Evolutionary conservation across 768 basidiomycete genomes (phyloP).

Genomic region (Coprinellus aureogranulatus): DNA sequence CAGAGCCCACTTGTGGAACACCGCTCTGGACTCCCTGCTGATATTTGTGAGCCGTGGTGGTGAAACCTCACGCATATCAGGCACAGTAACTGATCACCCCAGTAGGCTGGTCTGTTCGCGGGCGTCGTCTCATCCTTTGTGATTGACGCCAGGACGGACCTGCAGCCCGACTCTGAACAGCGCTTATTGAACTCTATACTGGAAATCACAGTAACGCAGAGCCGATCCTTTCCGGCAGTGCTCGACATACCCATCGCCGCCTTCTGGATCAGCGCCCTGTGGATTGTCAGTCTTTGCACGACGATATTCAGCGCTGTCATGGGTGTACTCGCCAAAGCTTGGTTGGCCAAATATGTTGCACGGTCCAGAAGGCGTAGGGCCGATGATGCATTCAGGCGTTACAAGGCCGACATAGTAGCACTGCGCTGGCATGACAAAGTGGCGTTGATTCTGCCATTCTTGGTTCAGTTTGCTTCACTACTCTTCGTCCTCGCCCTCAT

Average conservation of each 20-base stretch:
- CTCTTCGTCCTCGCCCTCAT: constrained; percentile 18
- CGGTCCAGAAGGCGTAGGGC: constrained; percentile 12
- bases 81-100: background rate
- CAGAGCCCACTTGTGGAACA: constrained; percentile 2
- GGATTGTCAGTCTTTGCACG: constrained; percentile 26
- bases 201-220: background rate
- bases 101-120: constrained; percentile 21
- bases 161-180: constrained; percentile 17
- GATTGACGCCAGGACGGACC: constrained; percentile 17
- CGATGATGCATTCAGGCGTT: constrained; percentile 17
- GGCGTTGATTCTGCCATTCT: constrained; percentile 15
- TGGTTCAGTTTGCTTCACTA: constrained; percentile 17
- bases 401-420: constrained; percentile 15
- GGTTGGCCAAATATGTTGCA: constrained; percentile 19
- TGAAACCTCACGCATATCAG: background rate
- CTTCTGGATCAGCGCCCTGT: constrained; percentile 23
- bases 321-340: constrained; percentile 22
- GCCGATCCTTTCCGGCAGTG: constrained; percentile 12
- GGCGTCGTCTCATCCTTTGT: constrained; percentile 20
- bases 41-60: constrained; percentile 1
- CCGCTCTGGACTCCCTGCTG: constrained; percentile 4
- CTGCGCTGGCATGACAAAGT: constrained; percentile 15
- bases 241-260: constrained; percentile 13
- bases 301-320: constrained; percentile 25
- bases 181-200: constrained; percentile 7